These are phyloP conservation scores for Colletotrichum graminicola DNA, from an alignment of 2,329 filamentous ascomycete genomes.

Conservation along the genomic window DNA sequence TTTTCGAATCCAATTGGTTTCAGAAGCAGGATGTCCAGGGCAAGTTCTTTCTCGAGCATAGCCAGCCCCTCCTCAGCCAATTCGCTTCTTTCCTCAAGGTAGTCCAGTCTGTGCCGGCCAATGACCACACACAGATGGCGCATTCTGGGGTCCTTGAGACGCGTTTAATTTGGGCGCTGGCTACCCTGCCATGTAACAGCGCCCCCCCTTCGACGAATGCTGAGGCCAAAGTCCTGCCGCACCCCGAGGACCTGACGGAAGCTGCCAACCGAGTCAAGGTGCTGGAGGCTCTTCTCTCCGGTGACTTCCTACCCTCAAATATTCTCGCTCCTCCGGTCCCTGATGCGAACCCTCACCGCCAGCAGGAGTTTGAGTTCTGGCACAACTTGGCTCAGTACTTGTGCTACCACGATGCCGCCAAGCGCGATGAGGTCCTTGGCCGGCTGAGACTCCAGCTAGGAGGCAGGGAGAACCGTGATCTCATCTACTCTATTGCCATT, in stretches of 20 bases:
- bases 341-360: constrained; percentile 65
- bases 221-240: constrained; percentile 55
- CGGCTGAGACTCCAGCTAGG: constrained; percentile 79
- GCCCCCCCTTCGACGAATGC: constrained; percentile 52
- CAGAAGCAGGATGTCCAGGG: constrained; percentile 60
- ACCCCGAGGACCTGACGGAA: constrained; percentile 71
- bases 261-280: constrained; percentile 79
- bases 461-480: constrained; percentile 87
- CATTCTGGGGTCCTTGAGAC: constrained; percentile 68
- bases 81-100: constrained; percentile 74
- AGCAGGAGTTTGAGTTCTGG: constrained; percentile 85
- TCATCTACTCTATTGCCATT: constrained; percentile 89
- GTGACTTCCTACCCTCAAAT: constrained; percentile 72
- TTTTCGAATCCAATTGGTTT: constrained; percentile 90
- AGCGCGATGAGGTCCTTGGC: constrained; percentile 75
- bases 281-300: constrained; percentile 81
- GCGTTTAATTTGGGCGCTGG: constrained; percentile 71
- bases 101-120: constrained; percentile 61
- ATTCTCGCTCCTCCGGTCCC: constrained; percentile 65
- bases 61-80: constrained; percentile 72
- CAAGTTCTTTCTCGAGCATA: constrained; percentile 60
- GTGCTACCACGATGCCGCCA: constrained; percentile 62
- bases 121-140: constrained; percentile 65
- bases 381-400: constrained; percentile 80
- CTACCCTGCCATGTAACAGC: constrained; percentile 60